Conservation (phyloP, 1,284 basidiomycete species). For the Sanghuangporus sanghuang region DNA sequence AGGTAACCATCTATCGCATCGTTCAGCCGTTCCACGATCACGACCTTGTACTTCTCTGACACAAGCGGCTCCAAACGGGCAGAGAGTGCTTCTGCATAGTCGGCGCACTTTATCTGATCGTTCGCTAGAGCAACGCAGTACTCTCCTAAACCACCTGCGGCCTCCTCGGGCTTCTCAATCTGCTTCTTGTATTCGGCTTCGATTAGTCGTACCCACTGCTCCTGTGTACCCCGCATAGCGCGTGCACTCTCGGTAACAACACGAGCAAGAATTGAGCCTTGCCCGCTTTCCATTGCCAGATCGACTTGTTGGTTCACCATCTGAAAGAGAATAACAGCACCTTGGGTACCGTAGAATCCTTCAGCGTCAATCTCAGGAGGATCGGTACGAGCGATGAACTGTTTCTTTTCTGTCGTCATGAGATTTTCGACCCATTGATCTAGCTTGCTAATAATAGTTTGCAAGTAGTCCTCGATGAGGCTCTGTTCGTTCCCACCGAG, state of each 20-base stretch:
- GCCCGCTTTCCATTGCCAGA: conserved; percentile 91
- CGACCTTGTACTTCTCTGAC: conserved; percentile 83
- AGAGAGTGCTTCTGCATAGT: conserved; percentile 86
- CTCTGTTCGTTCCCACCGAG: conserved; percentile 91
- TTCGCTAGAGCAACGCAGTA: conserved; percentile 98
- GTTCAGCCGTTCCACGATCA: conserved; percentile 85
- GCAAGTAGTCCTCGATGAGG: conserved; percentile 94
- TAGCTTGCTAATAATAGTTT: conserved; percentile 90
- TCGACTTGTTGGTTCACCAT: conserved; percentile 99
- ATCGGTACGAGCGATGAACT: conserved; percentile 79
- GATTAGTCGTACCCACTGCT: conserved; percentile 82
- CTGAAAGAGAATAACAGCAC: conserved; percentile 93
- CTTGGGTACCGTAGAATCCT: conserved; percentile 88
- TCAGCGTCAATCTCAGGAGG: conserved; percentile 89
- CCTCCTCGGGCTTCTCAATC: conserved; percentile 84
- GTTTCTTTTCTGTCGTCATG: conserved; percentile 86
- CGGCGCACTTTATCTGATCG: conserved; percentile 95
- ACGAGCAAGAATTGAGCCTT: conserved; percentile 88
- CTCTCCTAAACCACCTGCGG: conserved; percentile 86
- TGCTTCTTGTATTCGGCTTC: conserved; percentile 88
- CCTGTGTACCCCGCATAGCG: conserved; percentile 88
- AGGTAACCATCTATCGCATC: conserved; percentile 97
- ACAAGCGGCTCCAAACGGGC: conserved; percentile 88
- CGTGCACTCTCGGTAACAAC: conserved; percentile 87
- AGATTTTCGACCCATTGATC: conserved; percentile 97